Base-by-base conservation (phyloP, 441 rosid species). In the Mallotus repandus region DNA sequence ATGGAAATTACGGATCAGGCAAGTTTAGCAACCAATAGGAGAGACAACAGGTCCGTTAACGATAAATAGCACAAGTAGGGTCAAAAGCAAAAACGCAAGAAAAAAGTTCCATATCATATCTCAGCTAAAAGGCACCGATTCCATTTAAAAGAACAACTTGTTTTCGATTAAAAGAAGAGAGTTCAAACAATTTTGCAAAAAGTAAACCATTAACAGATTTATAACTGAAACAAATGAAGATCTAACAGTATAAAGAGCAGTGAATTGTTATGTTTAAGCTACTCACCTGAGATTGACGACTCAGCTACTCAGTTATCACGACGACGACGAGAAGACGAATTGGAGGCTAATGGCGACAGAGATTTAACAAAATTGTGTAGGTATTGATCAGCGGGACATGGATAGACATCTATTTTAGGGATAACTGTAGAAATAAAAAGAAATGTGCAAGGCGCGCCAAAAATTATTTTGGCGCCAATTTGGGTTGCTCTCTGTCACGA, bases 391-490 rank as follows among this genome's bases (percentile, higher is more conserved):
- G 74, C 25, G 7, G 15, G 38, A 41, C 18, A 53, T 10, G 63
- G 22, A 60, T 25, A 71, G 57, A 15, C 14, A 7, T 9, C 16
- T 15, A 29, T 21, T 7, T 71, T 29, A 57, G 58, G 61, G 32
- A 8, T 50, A 32, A 61, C 49, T 12, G 21, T 53, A 12, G 69
- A 72, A 72, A 63, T 38, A 18, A 25, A 22, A 22, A 9, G 14
- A 61, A 19, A 52, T 41, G n/a, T 14, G 6, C 9, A 12, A 0
- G 53, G 69, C 75, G 75, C 68, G 61, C 49, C 49, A 45, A 63
- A 63, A 72, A n/a, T 1, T 0, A n/a, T n/a, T 2, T 52, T 72
- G 68, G 74, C 74, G 74, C 68, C 52, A 71, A 62, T 62, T 22
- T 38, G 41, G 41, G 41, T 38, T 38, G 41, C 41, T 38, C 41